Percentiles rank a stretch among this genome's conserved stretches.
phyloP scores from a whole-genome alignment of 2,329 filamentous ascomycete species.

The Botrytis byssoidea region DNA sequence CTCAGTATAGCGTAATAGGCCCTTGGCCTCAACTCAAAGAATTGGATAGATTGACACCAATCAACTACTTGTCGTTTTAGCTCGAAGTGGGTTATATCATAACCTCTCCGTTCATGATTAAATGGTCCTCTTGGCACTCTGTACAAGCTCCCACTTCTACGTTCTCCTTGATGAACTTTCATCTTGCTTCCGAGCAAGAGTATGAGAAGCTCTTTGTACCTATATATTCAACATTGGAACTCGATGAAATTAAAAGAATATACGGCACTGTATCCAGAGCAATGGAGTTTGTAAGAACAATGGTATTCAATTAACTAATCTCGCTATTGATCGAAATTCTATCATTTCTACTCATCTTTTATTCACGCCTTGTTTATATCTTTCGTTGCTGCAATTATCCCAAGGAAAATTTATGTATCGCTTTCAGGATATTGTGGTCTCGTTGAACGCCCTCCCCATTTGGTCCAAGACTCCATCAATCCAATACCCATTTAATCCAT shows the following conservation, averaged over 20 bases:
- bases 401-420: background rate
- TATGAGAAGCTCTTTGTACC: background rate
- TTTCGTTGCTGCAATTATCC: background rate
- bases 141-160: background rate
- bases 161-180: background rate
- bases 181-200: background rate
- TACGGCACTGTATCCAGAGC: background rate
- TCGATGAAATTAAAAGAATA: background rate
- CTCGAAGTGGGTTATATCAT: background rate
- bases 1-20: background rate
- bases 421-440: slow-evolving; percentile 3
- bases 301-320: background rate
- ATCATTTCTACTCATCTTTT: background rate
- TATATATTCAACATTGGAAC: background rate
- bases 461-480: slow-evolving; percentile 7
- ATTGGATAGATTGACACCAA: background rate
- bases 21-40: background rate
- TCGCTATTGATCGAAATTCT: background rate
- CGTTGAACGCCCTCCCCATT: background rate
- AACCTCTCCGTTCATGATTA: background rate
- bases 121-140: background rate
- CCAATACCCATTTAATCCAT: slow-evolving; percentile 1
- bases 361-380: background rate
- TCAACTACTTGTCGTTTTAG: no score
- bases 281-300: background rate